Evolutionary conservation across 345 rosid species (phyloP).

Genomic region (Lepidium didymum): DNA sequence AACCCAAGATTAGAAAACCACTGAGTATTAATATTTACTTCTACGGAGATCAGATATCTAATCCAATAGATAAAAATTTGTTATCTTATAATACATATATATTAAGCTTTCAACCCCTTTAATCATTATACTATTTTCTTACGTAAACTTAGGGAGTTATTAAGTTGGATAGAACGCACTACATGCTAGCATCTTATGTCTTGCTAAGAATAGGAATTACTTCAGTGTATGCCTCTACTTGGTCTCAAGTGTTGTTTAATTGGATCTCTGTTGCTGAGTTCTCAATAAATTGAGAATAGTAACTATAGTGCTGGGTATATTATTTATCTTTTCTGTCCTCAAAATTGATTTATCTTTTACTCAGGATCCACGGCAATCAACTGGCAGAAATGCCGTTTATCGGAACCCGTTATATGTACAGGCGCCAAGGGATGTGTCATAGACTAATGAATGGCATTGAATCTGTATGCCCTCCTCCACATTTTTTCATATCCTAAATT

Average conservation of each 20-base stretch:
- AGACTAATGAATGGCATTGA: constrained; percentile 79
- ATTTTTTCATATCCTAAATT: not conserved
- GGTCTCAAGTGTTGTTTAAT: not conserved
- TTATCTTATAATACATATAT: not conserved
- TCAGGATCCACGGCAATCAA: constrained; percentile 74
- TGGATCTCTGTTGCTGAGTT: not conserved
- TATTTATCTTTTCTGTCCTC: not conserved
- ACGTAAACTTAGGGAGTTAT: not conserved
- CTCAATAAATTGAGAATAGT: not conserved
- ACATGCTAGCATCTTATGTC: not conserved
- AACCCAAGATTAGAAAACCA: not conserved
- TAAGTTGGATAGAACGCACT: not conserved
- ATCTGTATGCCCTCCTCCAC: constrained; percentile 45
- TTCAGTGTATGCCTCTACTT: not conserved
- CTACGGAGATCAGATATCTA: not conserved
- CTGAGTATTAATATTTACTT: not conserved
- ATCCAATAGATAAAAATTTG: not conserved
- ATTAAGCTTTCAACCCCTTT: not conserved
- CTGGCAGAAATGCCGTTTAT: constrained; percentile 99
- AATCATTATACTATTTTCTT: not conserved
- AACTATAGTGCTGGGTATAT: not conserved
- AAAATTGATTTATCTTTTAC: not conserved
- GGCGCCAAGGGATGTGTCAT: constrained; percentile 97
- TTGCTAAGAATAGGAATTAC: not conserved
- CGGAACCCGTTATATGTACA: constrained; percentile 75